Conservation (phyloP, 108 stramenopile species). For the Skeletonema marinoi region DNA sequence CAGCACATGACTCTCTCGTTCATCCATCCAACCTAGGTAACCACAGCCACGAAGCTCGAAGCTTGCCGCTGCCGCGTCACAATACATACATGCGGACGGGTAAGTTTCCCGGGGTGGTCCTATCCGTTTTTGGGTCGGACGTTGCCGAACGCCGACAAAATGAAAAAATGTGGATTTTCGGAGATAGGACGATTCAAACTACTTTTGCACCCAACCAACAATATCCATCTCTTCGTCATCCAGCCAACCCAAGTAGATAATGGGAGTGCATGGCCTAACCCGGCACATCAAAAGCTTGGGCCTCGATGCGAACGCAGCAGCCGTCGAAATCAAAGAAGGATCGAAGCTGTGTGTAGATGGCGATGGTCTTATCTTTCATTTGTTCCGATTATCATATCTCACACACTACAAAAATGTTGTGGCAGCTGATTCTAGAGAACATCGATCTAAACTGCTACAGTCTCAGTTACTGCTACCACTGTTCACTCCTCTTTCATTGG, state of each 20-base stretch:
- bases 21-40: too few species aligned
- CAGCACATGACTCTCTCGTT: too few species aligned
- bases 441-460: not conserved
- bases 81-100: too few species aligned
- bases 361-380: constrained; percentile 61
- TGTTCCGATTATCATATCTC: constrained; percentile 54
- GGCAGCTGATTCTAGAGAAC: not conserved
- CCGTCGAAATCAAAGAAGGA: not conserved
- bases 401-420: constrained; percentile 34
- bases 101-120: too few species aligned
- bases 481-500: constrained; percentile 49
- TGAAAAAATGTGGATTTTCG: too few species aligned
- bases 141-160: too few species aligned
- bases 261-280: not conserved
- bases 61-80: too few species aligned
- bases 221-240: too few species aligned
- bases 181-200: too few species aligned
- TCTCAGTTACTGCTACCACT: constrained; percentile 43
- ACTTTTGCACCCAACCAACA: too few species aligned
- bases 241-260: not conserved
- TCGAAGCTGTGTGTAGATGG: constrained; percentile 65
- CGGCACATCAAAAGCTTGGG: not conserved
- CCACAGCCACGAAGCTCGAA: too few species aligned
- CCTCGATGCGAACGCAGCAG: not conserved
- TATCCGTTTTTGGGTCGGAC: too few species aligned